Base-by-base conservation (phyloP, 169 alveolate species). In the Plasmodium coatneyi region DNA sequence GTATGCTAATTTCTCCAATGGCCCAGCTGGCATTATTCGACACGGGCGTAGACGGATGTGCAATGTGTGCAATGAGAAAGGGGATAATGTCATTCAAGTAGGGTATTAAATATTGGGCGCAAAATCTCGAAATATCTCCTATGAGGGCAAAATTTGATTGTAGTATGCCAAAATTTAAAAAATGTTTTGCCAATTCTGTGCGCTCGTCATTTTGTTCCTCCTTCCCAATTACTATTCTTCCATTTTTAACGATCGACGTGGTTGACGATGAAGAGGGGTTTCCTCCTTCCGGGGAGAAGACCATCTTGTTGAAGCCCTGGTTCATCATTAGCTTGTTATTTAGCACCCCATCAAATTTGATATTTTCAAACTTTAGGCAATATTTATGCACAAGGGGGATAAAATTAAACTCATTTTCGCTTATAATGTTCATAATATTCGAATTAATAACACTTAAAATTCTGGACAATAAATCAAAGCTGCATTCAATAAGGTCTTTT, bases 1-100 rank as follows among this genome's bases (percentile, higher is more conserved):
- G 95, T 54, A 92, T 83, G 71, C 96, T 95, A 49, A 96, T 52
- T 93, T 97, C 98, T 16, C 98, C 98, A 12, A 97, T 93, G 25
- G 98, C 98, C 98, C 98, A 97, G 46, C 97, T 95, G n/a, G 98
- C 98, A 81, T 97, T 97, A 93, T 97, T 97, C 46, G 97, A 92
- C 81, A 96, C 97, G 10, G 97, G 96, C 28, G 95, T 86, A 60
- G 97, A 91, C 9, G 94, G 83, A 43, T 92, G 95, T 39, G 94
- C 80, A 39, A 95, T 92, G 70, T 95, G 97, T 52, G 94, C 92
- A 66, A 83, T 83, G 19, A 92, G 56, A 81, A 76, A 83, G 74
- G 95, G 95, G 46, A 92, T 82, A 41, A 92, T 92, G 46, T 92
- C 92, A 81, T 52, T 82, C 71, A 92, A 83, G 74, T 74, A 83